Base-by-base conservation (phyloP, 495 filamentous ascomycete genomes). In the Opeltia flavorubescens region DNA sequence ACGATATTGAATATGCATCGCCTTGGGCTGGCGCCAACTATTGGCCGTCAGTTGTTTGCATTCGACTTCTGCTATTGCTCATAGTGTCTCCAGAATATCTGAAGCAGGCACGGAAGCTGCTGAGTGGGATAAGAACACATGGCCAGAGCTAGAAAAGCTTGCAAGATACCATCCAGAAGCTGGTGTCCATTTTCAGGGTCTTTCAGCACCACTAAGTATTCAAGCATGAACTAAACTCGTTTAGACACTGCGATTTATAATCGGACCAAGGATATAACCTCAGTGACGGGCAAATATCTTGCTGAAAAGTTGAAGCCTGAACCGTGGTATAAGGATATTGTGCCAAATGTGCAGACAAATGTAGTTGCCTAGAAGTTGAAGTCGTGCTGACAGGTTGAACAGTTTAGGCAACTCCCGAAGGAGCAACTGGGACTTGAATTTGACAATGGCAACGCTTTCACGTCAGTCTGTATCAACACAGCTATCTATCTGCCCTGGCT, bases 21-120 rank as follows among this genome's bases (percentile, higher is more conserved):
- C 91, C 91, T 0, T 95, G 86, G 83, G 91, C 91, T 20, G 91
- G 93, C 41, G 93, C 91, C 30, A 94, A 95, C 59, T 89, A 81
- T 50, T 55, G 91, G 51, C 91, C 91, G 86, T 93, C 66, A 28
- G 72, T 50, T 13, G n/a, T 30, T 13, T 47, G 15, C 23, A 41
- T 33, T 3, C n/a, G 3, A n/a, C 20, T 7, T 9, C 4, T 15
- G 12, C 33, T 40, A 20, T 4, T 29, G 28, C 48, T 55, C 17
- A 54, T 43, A 26, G 28, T 15, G 8, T 44, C 35, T 38, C 8
- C 36, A 80, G 79, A 11, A 67, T 80, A 11, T 78, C 76, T 11
- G 57, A 63, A 18, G 53, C 61, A 47, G 74, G 71, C 13, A 75
- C 72, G 34, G 59, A 62, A 2, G 66, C 75, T 34, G 72, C 68